Conservation (phyloP, 1,284 basidiomycete species). For the Thecaphora thlaspeos region DNA sequence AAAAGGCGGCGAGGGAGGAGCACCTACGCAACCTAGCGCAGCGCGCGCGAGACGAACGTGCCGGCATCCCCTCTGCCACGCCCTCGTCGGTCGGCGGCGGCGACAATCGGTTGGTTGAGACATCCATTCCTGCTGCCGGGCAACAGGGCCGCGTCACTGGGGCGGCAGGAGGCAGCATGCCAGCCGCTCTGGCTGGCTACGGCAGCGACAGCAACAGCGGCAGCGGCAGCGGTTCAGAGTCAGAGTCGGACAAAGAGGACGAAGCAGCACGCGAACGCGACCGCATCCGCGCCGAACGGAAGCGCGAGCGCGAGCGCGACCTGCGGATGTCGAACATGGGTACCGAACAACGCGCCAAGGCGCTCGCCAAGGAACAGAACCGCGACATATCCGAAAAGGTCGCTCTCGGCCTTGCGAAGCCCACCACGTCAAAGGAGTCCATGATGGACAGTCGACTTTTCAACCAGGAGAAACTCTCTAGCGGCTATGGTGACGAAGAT, state of each 20-base stretch:
- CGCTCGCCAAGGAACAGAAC: slow-evolving; percentile 88
- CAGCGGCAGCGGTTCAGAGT: slow-evolving; percentile 61
- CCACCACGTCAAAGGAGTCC: slow-evolving; percentile 79
- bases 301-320: slow-evolving; percentile 89
- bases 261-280: slow-evolving; percentile 83
- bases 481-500: slow-evolving; percentile 83
- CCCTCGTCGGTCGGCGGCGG: slow-evolving; percentile 15
- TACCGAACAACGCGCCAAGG: slow-evolving; percentile 89
- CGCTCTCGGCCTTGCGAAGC: slow-evolving; percentile 93
- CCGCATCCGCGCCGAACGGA: slow-evolving; percentile 84
- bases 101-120: slow-evolving; percentile 10
- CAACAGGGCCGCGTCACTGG: slow-evolving; percentile 3
- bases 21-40: slow-evolving; percentile 90
- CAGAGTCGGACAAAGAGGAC: slow-evolving; percentile 49
- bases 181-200: slow-evolving; percentile 76
- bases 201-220: slow-evolving; percentile 67
- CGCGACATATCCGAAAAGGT: slow-evolving; percentile 99
- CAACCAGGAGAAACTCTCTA: slow-evolving; percentile 82
- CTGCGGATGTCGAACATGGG: slow-evolving; percentile 99
- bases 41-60: slow-evolving; percentile 88
- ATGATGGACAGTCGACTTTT: slow-evolving; percentile 96
- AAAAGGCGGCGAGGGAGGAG: slow-evolving; percentile 96
- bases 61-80: slow-evolving; percentile 64
- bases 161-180: slow-evolving; percentile 63
- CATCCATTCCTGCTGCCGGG: slow-evolving; percentile 45